Evolutionary conservation across 1,284 basidiomycete species (phyloP), one percentile per base, ranked within the genome.

Genomic region (Tylopilus sp.): DNA sequence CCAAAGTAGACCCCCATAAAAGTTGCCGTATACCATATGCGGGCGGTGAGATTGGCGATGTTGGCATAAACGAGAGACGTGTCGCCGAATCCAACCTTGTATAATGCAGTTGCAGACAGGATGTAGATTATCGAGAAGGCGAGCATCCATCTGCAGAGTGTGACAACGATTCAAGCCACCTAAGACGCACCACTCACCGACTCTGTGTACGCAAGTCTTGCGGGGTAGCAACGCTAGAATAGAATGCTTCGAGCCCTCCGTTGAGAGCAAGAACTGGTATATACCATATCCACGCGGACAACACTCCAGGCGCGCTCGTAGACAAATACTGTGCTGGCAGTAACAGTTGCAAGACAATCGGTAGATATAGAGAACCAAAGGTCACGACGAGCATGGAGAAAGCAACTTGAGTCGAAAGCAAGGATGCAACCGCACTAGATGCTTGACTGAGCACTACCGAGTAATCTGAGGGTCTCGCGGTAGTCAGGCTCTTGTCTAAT

Each of bases 191-290:
- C 42, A 70, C 76, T 55, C 57, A 82, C 70, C 75, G 71, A 55
- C 82, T 86, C 63, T 92, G 89, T 6, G 64, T 63, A 42, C 74
- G 78, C 6, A 94, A 68, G 63, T 90, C 85, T 2, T 66, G 58
- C 0, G 82, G 73, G 2, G 75, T 74, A 4, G 91, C 89, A 2
- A 84, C 83, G 44, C 90, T 88, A 2, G 89, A 82, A 56, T 94
- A 77, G 69, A 95, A 95, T 0, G 92, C 89, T 66, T 97, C 94
- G 19, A 95, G 72, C 1, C 89, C 80, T 4, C 94, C 94, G 64
- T 97, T 97, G 56, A 91, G 71, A 4, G 89, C 89, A 58, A 97
- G 78, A 16, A 89, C 78, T 1, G 94, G 95, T 54, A 97, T 85
- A 60, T 93, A 95, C 72, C 81, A 84, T 21, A 86, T 71, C 78